A percentile compares a stretch with the other conserved stretches of the same genome.
These are phyloP conservation scores for Candida glucosophila DNA, from an alignment of 1,139 yeast genomes.

Conservation along the genomic window DNA sequence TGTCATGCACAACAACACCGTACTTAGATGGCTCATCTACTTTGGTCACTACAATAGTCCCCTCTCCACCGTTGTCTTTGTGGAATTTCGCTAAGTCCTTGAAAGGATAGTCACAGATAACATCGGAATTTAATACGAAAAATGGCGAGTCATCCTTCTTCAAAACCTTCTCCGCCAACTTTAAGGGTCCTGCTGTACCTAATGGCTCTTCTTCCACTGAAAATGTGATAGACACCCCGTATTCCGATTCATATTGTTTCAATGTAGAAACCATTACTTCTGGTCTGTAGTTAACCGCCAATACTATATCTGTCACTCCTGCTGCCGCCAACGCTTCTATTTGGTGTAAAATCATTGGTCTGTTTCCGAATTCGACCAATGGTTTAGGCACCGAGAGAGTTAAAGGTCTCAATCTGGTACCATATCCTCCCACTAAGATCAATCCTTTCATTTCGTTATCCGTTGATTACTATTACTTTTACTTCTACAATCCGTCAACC, in stretches of 20 bases:
- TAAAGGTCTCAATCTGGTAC: slow-evolving; percentile 99
- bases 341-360: slow-evolving; percentile 96
- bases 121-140: slow-evolving; percentile 96
- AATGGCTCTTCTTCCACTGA: slow-evolving; percentile 98
- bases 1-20: slow-evolving; percentile 98
- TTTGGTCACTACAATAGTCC: slow-evolving; percentile 98
- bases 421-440: slow-evolving; percentile 98
- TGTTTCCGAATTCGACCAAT: slow-evolving; percentile 95
- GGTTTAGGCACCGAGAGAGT: slow-evolving; percentile 98
- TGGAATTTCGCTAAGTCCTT: slow-evolving; percentile 89
- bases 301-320: slow-evolving; percentile 96
- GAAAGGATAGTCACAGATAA: slow-evolving; percentile 98
- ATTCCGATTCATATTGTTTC: slow-evolving; percentile 87
- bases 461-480: no score
- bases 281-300: slow-evolving; percentile 99
- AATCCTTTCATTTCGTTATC: slow-evolving; percentile 98
- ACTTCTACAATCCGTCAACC: no score
- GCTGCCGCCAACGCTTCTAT: slow-evolving; percentile 97
- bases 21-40: slow-evolving; percentile 99
- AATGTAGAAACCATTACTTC: slow-evolving; percentile 97
- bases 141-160: slow-evolving; percentile 94
- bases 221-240: slow-evolving; percentile 92
- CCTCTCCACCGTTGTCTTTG: slow-evolving; percentile 91
- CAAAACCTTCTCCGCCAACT: slow-evolving; percentile 89
- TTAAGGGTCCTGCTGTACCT: slow-evolving; percentile 99